phyloP scores from a whole-genome alignment of 2,329 filamentous ascomycete species.

The Paraphaeosphaeria sporulosa region DNA sequence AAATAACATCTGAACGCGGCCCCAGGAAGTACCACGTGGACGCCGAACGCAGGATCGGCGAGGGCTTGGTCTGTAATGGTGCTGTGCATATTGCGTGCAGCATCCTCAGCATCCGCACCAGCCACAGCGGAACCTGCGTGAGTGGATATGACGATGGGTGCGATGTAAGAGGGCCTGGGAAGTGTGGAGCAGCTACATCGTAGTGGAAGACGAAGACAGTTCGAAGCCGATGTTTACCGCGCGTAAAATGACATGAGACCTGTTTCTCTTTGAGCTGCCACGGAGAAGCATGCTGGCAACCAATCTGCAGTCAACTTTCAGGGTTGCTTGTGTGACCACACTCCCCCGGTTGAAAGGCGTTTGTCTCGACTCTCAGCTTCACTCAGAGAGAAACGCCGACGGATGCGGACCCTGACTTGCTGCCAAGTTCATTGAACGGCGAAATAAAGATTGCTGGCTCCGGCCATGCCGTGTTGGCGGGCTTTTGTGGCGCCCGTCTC shows the following conservation, averaged over 20 bases:
- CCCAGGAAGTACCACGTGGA: conserved; percentile 32
- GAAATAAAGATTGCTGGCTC: not conserved
- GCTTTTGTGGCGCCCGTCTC: conserved; percentile 34
- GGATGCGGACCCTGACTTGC: conserved; percentile 1
- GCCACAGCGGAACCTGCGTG: conserved; percentile 7
- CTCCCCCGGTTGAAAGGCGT: not conserved
- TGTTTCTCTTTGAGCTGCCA: not conserved
- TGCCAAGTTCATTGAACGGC: not conserved
- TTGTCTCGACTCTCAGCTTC: conserved; percentile 5
- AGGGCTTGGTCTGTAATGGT: conserved; percentile 21
- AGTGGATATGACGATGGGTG: not conserved
- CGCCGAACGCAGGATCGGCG: conserved; percentile 30
- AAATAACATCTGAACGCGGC: conserved; percentile 21
- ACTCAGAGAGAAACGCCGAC: not conserved
- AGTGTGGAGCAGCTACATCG: not conserved
- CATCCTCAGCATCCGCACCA: conserved; percentile 2
- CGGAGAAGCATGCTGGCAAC: not conserved
- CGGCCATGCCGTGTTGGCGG: conserved; percentile 35
- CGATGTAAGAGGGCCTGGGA: not conserved
- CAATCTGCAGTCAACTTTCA: not conserved
- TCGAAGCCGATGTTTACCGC: not conserved
- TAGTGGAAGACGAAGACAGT: not conserved
- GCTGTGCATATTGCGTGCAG: conserved; percentile 21
- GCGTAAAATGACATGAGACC: too few relatives aligned
- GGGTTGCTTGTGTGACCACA: not conserved